Evolutionary conservation across 306 rosid genomes (phyloP), one percentile per base, ranked within the genome.

Genomic region (Medicago ruthenica): DNA sequence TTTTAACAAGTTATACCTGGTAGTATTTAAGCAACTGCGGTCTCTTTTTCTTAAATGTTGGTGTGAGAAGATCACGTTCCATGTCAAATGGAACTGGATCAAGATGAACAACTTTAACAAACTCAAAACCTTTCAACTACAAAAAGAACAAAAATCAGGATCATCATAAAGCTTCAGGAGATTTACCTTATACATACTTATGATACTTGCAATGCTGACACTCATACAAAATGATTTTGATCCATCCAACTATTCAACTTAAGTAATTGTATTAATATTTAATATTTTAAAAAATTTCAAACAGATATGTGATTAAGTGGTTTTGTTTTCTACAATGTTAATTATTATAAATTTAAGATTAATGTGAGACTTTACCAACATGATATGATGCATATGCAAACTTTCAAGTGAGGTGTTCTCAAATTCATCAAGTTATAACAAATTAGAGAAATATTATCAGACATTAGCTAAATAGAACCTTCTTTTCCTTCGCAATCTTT

Each of bases 41-140:
- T 79, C 99, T 90, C 84, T 84, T 95, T 83, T 87, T 92, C 91
- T 92, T 95, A 73, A 76, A 92, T 14, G 97, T 92, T 60, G 97
- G 97, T 64, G 98, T 95, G 50, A 80, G 86, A 68, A 95, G 98
- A 71, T 89, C 99, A 12, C 93, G 91, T 58, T 95, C 97, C 70
- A 92, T 87, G 87, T 90, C 99, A 73, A 95, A 95, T 55, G 93
- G 97, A 74, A 72, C 86, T 1, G 99, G 98, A 9, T 95, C 98
- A n/a, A 95, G 89, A 83, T 92, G 97, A 76, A 95, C 83, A 17
- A 71, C 87, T 87, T 67, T 88, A 39, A 95, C 77, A 74, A 81
- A 69, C 87, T 95, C 98, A 77, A 87, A 95, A 76, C 99, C 97
- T 87, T 92, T 95, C 80, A 95, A 82, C 99, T 95, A 91, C 82